These are phyloP conservation scores for Sphaerobolus stellatus DNA, from an alignment of 1,284 basidiomycete species.

Conservation along the genomic window DNA sequence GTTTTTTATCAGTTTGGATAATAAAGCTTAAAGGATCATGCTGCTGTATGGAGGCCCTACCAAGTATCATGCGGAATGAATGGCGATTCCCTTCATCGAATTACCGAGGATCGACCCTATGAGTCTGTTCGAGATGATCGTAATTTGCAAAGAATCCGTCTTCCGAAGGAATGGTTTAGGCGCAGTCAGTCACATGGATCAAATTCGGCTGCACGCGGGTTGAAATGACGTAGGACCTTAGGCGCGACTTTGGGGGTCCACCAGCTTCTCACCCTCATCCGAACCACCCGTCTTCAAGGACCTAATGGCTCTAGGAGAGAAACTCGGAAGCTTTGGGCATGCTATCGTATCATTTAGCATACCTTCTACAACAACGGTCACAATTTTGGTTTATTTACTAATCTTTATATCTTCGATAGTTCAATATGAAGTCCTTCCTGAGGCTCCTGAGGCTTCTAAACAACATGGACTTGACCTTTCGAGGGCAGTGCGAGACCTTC, in stretches of 20 bases:
- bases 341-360: constrained; percentile 36
- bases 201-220: too few relatives aligned
- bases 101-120: too few relatives aligned
- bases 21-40: too few relatives aligned
- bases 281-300: too few relatives aligned
- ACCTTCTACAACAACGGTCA: constrained; percentile 51
- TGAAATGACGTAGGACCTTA: background rate
- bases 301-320: background rate
- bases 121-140: background rate
- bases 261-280: too few relatives aligned
- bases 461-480: constrained; percentile 54
- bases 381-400: constrained; percentile 50
- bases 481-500: constrained; percentile 60
- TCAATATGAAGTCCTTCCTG: constrained; percentile 50
- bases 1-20: too few relatives aligned
- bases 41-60: too few relatives aligned
- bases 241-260: background rate
- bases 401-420: constrained; percentile 53
- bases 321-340: background rate
- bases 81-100: too few relatives aligned
- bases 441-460: constrained; percentile 40
- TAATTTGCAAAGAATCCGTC: background rate
- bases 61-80: too few relatives aligned
- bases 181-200: background rate
- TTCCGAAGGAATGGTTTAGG: background rate